Evolutionary conservation across 2,329 filamentous ascomycete genomes (phyloP), one percentile per base, ranked within the genome.

Genomic region (Zasmidium angulare): DNA sequence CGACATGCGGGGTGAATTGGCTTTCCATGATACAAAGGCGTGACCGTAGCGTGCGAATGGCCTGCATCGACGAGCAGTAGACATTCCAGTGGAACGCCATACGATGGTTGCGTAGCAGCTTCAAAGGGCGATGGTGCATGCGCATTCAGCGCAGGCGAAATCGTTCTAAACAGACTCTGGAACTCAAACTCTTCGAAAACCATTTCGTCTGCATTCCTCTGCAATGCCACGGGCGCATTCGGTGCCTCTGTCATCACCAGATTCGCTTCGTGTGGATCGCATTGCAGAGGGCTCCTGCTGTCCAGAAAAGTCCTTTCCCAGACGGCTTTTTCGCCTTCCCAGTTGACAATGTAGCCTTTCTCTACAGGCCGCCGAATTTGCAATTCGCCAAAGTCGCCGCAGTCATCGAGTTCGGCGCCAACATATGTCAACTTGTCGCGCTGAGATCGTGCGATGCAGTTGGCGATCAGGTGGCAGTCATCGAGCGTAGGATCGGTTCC

Each of bases 181-280:
- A 99, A 99, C 1, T 91, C 91, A 78, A 95, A 99, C 73, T 98
- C 93, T 72, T 99, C 95, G 79, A 99, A 98, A 1, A 98, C 86
- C 71, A 99, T 91, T 78, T 99, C 93, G 71, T 99, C 95, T 68
- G 91, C 92, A 73, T 97, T 95, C 43, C 88, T 85, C 75, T 97
- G 92, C 63, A 99, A 77, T 12, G 87, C 86, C 0, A 89, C 87
- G 57, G 96, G 82, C 2, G 88, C 87, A 75, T 96, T 96, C 2
- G 92, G 89, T 49, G 91, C 89, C 75, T 99, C 95, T 1, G 90
- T 87, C 53, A 98, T 82, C 2, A 99, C 78, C 58, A 99, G 77
- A 50, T 91, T 88, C n/a, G 91, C 95, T 56, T 93, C 88, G 55
- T 83, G 79, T 0, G 93, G 90, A 66, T 96, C 88, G 73, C 89